Percentiles rank a stretch among this genome's conserved stretches.
phyloP scores from a whole-genome alignment of 495 filamentous ascomycete species.

The Bombardia bombarda region DNA sequence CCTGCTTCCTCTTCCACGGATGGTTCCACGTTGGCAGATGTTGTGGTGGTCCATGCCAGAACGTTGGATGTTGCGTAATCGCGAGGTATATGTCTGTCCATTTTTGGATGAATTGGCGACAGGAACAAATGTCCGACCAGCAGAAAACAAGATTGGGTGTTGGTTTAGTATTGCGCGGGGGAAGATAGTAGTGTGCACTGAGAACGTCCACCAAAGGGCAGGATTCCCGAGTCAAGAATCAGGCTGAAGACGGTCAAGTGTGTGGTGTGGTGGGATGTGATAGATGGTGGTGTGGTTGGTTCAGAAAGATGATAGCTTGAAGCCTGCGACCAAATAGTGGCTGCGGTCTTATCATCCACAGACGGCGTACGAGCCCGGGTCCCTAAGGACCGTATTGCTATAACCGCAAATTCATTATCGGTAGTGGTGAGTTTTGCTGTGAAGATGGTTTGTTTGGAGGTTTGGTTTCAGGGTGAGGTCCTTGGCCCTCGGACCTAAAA shows the following conservation, averaged over 20 bases:
- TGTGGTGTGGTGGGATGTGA: too few relatives aligned
- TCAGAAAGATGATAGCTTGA: neutral
- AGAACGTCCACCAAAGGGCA: neutral
- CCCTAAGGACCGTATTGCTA: conserved; percentile 52
- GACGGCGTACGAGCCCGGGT: conserved; percentile 29
- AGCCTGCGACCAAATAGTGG: neutral
- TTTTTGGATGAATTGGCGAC: conserved; percentile 12
- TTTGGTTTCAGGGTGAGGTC: conserved; percentile 13
- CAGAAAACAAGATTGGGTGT: neutral
- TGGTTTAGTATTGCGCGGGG: too few relatives aligned
- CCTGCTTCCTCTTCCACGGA: conserved; percentile 32
- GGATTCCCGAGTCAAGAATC: neutral
- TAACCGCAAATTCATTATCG: conserved; percentile 41
- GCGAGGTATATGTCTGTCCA: conserved; percentile 32
- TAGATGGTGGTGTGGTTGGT: too few relatives aligned
- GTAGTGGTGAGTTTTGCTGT: neutral
- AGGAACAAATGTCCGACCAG: neutral
- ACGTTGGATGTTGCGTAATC: conserved; percentile 31
- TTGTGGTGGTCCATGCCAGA: conserved; percentile 32
- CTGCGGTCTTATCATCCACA: conserved; percentile 15
- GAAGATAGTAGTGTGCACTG: too few relatives aligned
- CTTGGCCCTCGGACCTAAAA: conserved; percentile 12
- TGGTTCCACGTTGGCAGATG: conserved; percentile 34
- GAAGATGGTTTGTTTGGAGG: conserved; percentile 10
- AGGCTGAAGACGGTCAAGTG: neutral